Percentiles rank a stretch among this genome's conserved stretches.
phyloP scores from a whole-genome alignment of 2,329 filamentous ascomycete genomes.

The Dactylellina drechsleri region DNA sequence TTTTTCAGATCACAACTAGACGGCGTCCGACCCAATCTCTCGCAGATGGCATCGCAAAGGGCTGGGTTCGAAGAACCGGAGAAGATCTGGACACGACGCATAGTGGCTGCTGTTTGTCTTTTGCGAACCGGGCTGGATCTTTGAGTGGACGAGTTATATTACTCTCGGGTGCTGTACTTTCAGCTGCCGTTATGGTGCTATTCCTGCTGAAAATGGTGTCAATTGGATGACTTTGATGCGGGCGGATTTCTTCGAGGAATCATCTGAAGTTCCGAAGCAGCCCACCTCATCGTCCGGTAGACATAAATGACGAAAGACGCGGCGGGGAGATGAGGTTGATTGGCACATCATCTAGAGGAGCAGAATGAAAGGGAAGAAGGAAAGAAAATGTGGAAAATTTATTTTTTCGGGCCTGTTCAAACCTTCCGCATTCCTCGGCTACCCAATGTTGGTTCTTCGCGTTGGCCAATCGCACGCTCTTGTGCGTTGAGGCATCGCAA shows the following conservation, averaged over 20 bases:
- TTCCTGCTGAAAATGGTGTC: slow-evolving; percentile 20
- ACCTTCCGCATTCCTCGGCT: slow-evolving; percentile 25
- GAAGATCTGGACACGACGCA: slow-evolving; percentile 76
- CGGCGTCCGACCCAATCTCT: slow-evolving; percentile 71
- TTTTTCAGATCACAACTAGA: slow-evolving; percentile 72
- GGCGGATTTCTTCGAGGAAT: slow-evolving; percentile 37
- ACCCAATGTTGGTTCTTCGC: too few relatives aligned
- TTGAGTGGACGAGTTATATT: slow-evolving; percentile 6
- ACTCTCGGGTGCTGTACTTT: background rate
- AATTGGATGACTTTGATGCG: slow-evolving; percentile 39
- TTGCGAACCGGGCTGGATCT: background rate
- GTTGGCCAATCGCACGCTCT: slow-evolving; percentile 15
- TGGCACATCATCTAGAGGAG: slow-evolving; percentile 6
- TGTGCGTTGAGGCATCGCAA: slow-evolving; percentile 29
- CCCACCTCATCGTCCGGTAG: slow-evolving; percentile 38
- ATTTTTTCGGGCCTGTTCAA: slow-evolving; percentile 39
- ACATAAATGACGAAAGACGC: slow-evolving; percentile 14
- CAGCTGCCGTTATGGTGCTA: slow-evolving; percentile 20
- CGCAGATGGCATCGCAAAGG: slow-evolving; percentile 73
- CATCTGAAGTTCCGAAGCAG: slow-evolving; percentile 35
- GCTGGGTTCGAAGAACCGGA: slow-evolving; percentile 73
- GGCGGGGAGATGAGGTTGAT: slow-evolving; percentile 7
- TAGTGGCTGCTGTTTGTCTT: slow-evolving; percentile 58
- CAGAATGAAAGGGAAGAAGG: slow-evolving; percentile 4
- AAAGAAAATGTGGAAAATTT: slow-evolving; percentile 28